Evolutionary conservation across 768 basidiomycete species (phyloP), one percentile per base, ranked within the genome.

Genomic region (Lactarius deliciosus): DNA sequence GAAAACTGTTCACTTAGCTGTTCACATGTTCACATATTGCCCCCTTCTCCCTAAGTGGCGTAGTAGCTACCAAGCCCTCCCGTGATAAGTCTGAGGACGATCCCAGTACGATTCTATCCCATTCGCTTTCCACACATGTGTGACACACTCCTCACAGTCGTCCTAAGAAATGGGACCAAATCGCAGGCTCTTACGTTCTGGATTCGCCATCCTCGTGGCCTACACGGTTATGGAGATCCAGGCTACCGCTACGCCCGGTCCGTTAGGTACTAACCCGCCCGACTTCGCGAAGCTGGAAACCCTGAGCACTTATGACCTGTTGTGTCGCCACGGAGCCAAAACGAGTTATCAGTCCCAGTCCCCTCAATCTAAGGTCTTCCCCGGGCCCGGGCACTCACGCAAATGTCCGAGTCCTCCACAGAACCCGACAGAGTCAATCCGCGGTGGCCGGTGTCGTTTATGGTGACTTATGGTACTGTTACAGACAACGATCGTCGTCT

Each of bases 361-460:
- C 40, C 56, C 13, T 45, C 59, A 0, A 67, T 69, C 59, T n/a
- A 34, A 6, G 62, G 58, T 15, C 43, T 68, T 68, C 5, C 64
- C 64, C 5, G 59, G 68, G 58, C 64, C 64, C 5, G 59, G 68
- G 58, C 54, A 22, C 58, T 64, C 16, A 36, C 34, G 5, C 62
- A 63, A 15, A 38, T 63, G 5, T 30, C n/a, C n/a, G n/a, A n/a
- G n/a, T n/a, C 65, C 45, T 6, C 61, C 2, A 50, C 22, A 43
- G 61, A 69, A 22, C 65, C 62, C 10, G 43, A 43, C 43, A 67
- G 36, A 45, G n/a, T 69, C 34, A 60, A 60, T 45, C 68, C 55
- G 43, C 62, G 57, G 40, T 69, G 63, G 66, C 54, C 66, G 13
- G 66, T 57, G 25, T 68, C 63, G 30, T 68, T 40, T 43, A 32